Conservation (phyloP, 1,139 yeast species). For the Scheffersomyces titani region DNA sequence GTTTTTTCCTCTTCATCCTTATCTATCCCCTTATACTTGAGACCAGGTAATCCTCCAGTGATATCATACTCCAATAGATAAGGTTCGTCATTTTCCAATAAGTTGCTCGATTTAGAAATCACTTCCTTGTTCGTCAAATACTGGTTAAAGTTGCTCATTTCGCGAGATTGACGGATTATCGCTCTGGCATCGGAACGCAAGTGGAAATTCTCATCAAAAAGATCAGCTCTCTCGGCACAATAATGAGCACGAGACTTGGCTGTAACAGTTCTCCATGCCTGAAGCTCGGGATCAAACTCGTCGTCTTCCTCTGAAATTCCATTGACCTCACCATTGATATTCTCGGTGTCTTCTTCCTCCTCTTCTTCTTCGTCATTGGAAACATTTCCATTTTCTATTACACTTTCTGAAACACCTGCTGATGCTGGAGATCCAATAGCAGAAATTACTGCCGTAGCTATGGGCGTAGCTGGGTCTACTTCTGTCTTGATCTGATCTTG, state of each 20-base stretch:
- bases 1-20: conserved; percentile 48
- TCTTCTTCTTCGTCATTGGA: conserved; percentile 23
- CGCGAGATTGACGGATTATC: conserved; percentile 57
- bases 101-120: conserved; percentile 42
- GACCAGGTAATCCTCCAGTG: conserved; percentile 75
- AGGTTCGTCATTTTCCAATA: conserved; percentile 63
- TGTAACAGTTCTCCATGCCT: conserved; percentile 80
- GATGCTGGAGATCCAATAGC: conserved; percentile 12
- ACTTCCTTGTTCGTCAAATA: conserved; percentile 47
- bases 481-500: conserved; percentile 38
- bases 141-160: conserved; percentile 56
- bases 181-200: conserved; percentile 73
- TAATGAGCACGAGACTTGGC: conserved; percentile 79
- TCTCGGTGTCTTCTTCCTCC: conserved; percentile 19
- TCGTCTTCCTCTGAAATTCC: conserved; percentile 30
- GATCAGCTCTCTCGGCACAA: conserved; percentile 65
- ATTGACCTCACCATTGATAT: conserved; percentile 15
- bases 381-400: conserved; percentile 25
- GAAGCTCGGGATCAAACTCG: conserved; percentile 40
- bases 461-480: conserved; percentile 7
- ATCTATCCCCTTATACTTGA: conserved; percentile 53
- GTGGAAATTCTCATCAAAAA: conserved; percentile 58
- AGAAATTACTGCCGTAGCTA: conserved; percentile 11
- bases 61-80: conserved; percentile 84
- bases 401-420: conserved; percentile 13